Percentiles rank a stretch among this genome's conserved stretches.
Conservation (phyloP, 202 grass and related monocot genomes). For the Brachypodium distachyon region DNA sequence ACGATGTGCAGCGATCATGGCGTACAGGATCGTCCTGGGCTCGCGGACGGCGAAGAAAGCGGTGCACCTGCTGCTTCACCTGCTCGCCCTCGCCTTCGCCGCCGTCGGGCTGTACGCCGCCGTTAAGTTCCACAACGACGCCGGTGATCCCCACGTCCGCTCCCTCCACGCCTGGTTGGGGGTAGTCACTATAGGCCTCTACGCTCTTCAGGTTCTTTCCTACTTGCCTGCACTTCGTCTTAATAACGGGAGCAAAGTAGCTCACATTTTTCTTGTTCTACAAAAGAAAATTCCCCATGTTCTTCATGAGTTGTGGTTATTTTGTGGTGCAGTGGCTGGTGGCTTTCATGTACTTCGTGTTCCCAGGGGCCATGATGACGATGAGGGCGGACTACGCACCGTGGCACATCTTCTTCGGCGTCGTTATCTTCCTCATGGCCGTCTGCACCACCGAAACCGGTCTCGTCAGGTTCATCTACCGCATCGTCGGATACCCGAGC, state of each 20-base stretch:
- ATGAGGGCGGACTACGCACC: conserved; percentile 50
- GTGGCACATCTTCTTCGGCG: conserved; percentile 51
- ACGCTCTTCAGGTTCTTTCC: conserved; percentile 45
- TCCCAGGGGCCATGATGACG: conserved; percentile 25
- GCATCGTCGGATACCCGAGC: neutral
- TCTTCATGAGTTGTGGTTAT: neutral
- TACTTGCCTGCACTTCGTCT: neutral
- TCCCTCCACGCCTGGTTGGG: conserved; percentile 51
- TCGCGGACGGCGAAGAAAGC: conserved; percentile 19
- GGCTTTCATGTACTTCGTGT: conserved; percentile 41
- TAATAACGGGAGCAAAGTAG: no score
- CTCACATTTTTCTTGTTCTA: neutral
- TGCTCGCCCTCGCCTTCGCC: conserved; percentile 28
- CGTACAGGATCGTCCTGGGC: conserved; percentile 31
- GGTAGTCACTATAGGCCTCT: conserved; percentile 40
- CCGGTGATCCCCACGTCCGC: neutral
- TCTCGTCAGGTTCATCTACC: neutral
- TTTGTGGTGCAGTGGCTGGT: conserved; percentile 30
- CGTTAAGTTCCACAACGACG: conserved; percentile 29
- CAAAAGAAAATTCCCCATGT: no score
- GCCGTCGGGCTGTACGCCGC: conserved; percentile 30
- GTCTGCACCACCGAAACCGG: conserved; percentile 36
- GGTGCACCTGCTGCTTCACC: conserved; percentile 34
- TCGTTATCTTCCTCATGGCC: conserved; percentile 48
- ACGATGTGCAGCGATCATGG: conserved; percentile 36